These are phyloP conservation scores for Lenzites betulinus DNA, from an alignment of 768 basidiomycete genomes.

Conservation along the genomic window DNA sequence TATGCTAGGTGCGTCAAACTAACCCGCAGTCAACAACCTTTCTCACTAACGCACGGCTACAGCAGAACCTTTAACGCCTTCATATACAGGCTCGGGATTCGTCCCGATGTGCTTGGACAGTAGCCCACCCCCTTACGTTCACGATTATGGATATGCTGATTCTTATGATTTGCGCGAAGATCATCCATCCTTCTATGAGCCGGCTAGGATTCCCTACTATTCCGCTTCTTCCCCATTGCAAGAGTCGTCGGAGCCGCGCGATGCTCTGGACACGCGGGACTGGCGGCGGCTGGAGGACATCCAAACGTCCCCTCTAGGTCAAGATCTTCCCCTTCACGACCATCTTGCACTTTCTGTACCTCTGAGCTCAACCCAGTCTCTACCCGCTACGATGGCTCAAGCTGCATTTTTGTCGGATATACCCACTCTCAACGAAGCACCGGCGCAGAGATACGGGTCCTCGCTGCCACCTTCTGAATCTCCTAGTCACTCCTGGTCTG, in stretches of 20 bases:
- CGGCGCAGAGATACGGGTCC: background rate
- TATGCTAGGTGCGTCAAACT: no score
- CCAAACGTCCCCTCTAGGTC: background rate
- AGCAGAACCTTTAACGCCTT: background rate
- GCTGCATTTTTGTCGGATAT: slow-evolving; percentile 9
- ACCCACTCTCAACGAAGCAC: background rate
- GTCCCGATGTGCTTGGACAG: slow-evolving; percentile 23
- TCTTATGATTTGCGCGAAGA: background rate
- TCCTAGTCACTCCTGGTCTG: background rate
- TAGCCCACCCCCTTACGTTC: slow-evolving; percentile 6
- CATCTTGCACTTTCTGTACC: background rate
- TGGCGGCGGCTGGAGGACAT: no score
- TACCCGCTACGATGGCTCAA: background rate
- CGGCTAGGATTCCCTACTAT: slow-evolving; percentile 15
- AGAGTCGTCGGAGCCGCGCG: background rate
- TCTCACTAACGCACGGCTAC: background rate
- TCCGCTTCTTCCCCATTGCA: background rate
- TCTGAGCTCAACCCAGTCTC: background rate
- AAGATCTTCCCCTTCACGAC: background rate
- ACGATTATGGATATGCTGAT: slow-evolving; percentile 8
- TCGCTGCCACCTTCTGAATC: background rate
- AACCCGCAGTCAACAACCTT: no score
- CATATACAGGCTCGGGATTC: background rate
- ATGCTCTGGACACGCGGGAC: no score
- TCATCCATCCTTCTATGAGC: background rate